phyloP scores from a whole-genome alignment of 2,329 filamentous ascomycete species.

The Cladosporium austrohemisphaericum region DNA sequence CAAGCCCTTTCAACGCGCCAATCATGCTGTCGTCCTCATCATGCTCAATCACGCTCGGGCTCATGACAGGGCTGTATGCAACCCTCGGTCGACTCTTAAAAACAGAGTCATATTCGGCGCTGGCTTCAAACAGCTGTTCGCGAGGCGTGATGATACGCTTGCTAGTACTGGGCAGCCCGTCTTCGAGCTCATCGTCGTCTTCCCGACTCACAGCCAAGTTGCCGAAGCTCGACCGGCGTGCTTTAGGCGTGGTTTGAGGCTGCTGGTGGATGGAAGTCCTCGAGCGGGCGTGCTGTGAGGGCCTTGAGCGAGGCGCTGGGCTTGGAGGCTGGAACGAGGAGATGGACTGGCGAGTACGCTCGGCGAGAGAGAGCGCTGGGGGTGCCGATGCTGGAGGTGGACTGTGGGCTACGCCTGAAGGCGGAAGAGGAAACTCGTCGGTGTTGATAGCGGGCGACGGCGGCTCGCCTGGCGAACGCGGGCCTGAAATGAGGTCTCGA shows the following conservation, averaged over 20 bases:
- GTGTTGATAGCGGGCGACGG: slow-evolving; percentile 20
- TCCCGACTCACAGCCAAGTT: background rate
- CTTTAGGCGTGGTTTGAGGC: background rate
- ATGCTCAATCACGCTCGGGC: slow-evolving; percentile 15
- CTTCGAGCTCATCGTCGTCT: background rate
- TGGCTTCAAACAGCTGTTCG: slow-evolving; percentile 67
- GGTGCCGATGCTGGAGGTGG: slow-evolving; percentile 25
- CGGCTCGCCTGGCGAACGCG: background rate
- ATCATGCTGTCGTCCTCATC: slow-evolving; percentile 6
- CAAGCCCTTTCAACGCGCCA: slow-evolving; percentile 2
- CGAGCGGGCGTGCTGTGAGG: slow-evolving; percentile 34
- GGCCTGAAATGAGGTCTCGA: background rate
- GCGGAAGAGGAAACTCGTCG: slow-evolving; percentile 5
- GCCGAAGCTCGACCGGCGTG: slow-evolving; percentile 1
- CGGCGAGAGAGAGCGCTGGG: slow-evolving; percentile 55
- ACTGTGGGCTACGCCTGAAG: slow-evolving; percentile 1
- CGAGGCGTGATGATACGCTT: slow-evolving; percentile 50
- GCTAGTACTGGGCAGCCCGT: background rate
- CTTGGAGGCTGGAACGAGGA: slow-evolving; percentile 47
- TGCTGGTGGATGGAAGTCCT: slow-evolving; percentile 37
- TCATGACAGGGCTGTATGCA: slow-evolving; percentile 61
- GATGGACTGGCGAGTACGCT: slow-evolving; percentile 81
- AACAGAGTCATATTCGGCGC: slow-evolving; percentile 73
- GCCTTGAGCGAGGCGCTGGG: slow-evolving; percentile 17
- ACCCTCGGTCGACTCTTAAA: slow-evolving; percentile 83